Percentiles rank a stretch among this genome's conserved stretches.
These are phyloP conservation scores for Dissophora ornata DNA, from an alignment of 192 early-diverging fungal species.

Conservation along the genomic window DNA sequence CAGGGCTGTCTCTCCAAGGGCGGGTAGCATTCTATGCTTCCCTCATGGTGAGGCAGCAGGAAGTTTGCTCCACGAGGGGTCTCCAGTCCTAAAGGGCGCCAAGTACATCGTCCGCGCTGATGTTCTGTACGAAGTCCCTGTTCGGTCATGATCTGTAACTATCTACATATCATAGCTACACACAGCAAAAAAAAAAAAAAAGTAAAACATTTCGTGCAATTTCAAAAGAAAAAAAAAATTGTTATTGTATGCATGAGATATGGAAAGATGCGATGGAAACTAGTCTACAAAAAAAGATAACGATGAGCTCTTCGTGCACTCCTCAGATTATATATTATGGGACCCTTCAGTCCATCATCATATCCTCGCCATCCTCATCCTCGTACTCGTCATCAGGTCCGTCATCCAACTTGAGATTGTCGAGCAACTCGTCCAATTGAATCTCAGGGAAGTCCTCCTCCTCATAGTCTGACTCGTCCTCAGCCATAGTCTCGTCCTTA, in stretches of 20 bases:
- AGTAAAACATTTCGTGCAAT: conserved; percentile 11
- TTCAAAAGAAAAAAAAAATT: conserved; percentile 3
- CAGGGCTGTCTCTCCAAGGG: conserved; percentile 37
- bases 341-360: conserved; percentile 55
- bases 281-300: too few species aligned
- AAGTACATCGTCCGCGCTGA: conserved; percentile 64
- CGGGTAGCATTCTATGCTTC: conserved; percentile 52
- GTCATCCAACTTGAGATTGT: conserved; percentile 84
- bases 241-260: too few species aligned
- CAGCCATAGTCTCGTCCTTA: conserved; percentile 54
- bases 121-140: conserved; percentile 57
- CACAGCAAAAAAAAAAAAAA: background rate
- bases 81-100: conserved; percentile 53
- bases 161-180: too few species aligned
- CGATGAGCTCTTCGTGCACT: too few species aligned
- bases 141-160: conserved; percentile 13
- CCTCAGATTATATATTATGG: too few species aligned
- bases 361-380: conserved; percentile 39
- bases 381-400: conserved; percentile 54
- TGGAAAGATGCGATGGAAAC: background rate
- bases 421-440: conserved; percentile 90
- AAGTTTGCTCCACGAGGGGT: conserved; percentile 58
- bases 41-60: conserved; percentile 48
- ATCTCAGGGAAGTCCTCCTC: conserved; percentile 96
- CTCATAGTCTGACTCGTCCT: conserved; percentile 74